These are phyloP conservation scores for Paspalum notatum DNA, from an alignment of 176 grass and related monocot genomes.

Conservation along the genomic window DNA sequence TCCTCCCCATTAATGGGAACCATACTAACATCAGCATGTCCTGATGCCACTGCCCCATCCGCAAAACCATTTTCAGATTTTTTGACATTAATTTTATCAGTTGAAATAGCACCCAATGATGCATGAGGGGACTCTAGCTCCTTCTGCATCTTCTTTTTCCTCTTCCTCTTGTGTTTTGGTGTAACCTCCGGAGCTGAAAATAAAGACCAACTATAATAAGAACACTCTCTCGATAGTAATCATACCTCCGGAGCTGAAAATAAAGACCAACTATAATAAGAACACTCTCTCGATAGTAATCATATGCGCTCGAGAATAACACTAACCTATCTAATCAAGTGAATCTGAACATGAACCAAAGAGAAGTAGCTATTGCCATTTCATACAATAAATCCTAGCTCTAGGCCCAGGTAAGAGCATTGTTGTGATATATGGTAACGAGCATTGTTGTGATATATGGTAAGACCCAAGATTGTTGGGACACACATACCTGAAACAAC, in stretches of 20 bases:
- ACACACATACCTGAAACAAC: neutral
- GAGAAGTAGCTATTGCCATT: neutral
- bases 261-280: slow-evolving; percentile 3
- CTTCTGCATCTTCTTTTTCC: slow-evolving; percentile 34
- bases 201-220: slow-evolving; percentile 2
- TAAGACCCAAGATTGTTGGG: neutral
- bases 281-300: neutral
- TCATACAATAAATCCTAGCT: slow-evolving; percentile 16
- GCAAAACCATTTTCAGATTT: slow-evolving; percentile 16
- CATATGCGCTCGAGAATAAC: neutral
- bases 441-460: neutral
- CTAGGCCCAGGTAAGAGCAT: neutral
- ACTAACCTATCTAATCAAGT: neutral
- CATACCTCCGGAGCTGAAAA: slow-evolving; percentile 13
- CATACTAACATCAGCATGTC: slow-evolving; percentile 13
- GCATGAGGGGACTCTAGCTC: neutral
- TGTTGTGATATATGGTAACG: neutral
- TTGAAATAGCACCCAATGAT: neutral
- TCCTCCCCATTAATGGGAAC: slow-evolving; percentile 23
- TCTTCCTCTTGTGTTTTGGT: slow-evolving; percentile 20
- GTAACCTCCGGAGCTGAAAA: slow-evolving; percentile 14
- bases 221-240: neutral
- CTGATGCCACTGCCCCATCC: neutral
- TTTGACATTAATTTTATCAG: neutral
- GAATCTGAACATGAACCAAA: slow-evolving; percentile 26